Evolutionary conservation across 2,329 filamentous ascomycete species (phyloP).

Genomic region (Neophaeococcomyces aloes): DNA sequence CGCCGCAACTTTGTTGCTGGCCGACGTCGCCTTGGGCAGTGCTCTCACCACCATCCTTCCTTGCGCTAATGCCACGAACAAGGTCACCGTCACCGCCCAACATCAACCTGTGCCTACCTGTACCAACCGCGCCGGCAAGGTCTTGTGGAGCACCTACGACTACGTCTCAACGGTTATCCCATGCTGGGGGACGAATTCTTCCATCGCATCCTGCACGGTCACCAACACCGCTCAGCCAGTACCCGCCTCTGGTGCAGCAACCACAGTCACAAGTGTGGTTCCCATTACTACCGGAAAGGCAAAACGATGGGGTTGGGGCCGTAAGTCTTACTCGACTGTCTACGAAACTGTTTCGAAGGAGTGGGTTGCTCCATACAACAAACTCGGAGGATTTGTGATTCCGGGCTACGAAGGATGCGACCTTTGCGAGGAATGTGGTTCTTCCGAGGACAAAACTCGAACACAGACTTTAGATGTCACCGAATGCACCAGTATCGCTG

Average conservation of each 20-base stretch:
- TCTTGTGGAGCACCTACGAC: conserved; percentile 13
- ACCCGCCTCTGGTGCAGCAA: conserved; percentile 8
- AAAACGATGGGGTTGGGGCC: not conserved
- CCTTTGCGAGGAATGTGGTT: conserved; percentile 12
- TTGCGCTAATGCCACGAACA: conserved; percentile 10
- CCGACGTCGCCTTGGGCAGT: conserved; percentile 11
- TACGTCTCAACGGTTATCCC: conserved; percentile 19
- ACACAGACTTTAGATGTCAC: conserved; percentile 14
- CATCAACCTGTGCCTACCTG: conserved; percentile 16
- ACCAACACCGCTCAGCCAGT: conserved; percentile 15
- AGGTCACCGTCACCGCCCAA: conserved; percentile 15
- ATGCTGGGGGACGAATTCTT: conserved; percentile 10
- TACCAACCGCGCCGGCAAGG: conserved; percentile 9
- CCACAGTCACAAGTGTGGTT: conserved; percentile 13
- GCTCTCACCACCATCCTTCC: conserved; percentile 13
- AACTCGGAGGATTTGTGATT: conserved; percentile 17
- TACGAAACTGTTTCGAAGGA: conserved; percentile 14
- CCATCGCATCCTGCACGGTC: conserved; percentile 9
- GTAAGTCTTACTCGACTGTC: conserved; percentile 5
- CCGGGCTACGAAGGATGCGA: conserved; percentile 17
- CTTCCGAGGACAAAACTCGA: conserved; percentile 14
- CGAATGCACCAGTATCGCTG: conserved; percentile 15
- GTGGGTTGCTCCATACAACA: conserved; percentile 16
- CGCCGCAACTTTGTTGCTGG: conserved; percentile 11
- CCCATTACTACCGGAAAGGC: conserved; percentile 7